A percentile compares a stretch with the other conserved stretches of the same genome.
These are phyloP conservation scores for Biancaea sappan DNA, from an alignment of 306 rosid genomes.

Conservation along the genomic window DNA sequence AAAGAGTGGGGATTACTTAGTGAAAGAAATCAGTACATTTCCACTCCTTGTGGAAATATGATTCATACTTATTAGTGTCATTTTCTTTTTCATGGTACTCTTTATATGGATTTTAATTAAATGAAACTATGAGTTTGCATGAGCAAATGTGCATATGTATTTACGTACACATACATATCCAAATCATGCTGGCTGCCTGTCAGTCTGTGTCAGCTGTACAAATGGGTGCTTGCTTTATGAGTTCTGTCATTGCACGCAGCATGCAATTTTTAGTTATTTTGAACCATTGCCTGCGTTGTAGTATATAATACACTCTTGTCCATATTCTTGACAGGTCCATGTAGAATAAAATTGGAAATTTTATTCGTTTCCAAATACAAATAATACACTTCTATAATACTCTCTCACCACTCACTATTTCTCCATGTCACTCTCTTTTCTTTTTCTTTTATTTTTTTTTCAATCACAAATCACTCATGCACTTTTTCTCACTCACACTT, in stretches of 20 bases:
- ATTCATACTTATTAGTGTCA: neutral
- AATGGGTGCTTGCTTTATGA: conserved; percentile 14
- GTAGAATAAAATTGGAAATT: too few species aligned
- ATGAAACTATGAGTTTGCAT: neutral
- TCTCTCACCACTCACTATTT: too few species aligned
- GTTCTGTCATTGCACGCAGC: neutral
- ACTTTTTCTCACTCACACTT: too few species aligned
- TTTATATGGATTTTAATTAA: neutral
- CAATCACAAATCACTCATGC: too few species aligned
- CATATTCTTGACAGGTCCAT: conserved; percentile 3
- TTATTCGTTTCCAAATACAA: too few species aligned
- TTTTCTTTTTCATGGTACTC: neutral
- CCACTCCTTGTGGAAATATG: neutral
- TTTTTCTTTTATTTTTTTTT: too few species aligned
- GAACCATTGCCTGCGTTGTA: conserved; percentile 24
- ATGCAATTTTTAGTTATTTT: neutral
- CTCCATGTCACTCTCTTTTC: too few species aligned
- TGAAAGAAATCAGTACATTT: conserved; percentile 9
- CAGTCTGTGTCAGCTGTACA: neutral
- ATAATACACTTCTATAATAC: too few species aligned
- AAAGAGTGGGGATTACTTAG: neutral
- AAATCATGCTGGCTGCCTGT: neutral
- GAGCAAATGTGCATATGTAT: neutral
- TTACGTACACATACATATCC: neutral
- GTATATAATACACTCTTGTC: conserved; percentile 3